Conservation (phyloP, 257 asterid species). For the Thymus quinquecostatus region DNA sequence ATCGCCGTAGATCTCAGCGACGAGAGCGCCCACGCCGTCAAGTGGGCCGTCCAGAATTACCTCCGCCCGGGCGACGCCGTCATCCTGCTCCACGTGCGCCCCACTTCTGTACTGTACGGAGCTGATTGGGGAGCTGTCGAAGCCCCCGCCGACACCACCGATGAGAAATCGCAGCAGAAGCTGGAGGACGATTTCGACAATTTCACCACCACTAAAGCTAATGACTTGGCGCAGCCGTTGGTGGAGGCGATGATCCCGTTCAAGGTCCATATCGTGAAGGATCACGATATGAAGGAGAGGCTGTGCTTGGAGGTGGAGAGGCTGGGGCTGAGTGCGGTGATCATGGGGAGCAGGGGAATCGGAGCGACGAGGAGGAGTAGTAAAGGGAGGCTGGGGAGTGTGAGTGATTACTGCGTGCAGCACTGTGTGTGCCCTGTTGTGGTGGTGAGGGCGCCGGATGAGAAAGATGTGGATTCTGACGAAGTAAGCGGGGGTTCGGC, state of each 20-base stretch:
- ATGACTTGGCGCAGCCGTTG: slow-evolving; percentile 70
- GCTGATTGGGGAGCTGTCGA: slow-evolving; percentile 79
- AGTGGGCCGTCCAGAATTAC: slow-evolving; percentile 77
- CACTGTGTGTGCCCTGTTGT: slow-evolving; percentile 83
- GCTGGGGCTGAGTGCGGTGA: slow-evolving; percentile 73
- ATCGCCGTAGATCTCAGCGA: slow-evolving; percentile 83
- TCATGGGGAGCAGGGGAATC: slow-evolving; percentile 85
- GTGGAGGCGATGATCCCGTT: slow-evolving; percentile 65
- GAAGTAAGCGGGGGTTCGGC: slow-evolving; percentile 34
- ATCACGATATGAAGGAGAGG: slow-evolving; percentile 87
- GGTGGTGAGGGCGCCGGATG: slow-evolving; percentile 71
- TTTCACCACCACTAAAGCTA: slow-evolving; percentile 60
- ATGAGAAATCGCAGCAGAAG: slow-evolving; percentile 66
- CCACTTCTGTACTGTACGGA: slow-evolving; percentile 60
- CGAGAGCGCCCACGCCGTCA: slow-evolving; percentile 73
- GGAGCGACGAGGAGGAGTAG: slow-evolving; percentile 63
- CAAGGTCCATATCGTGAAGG: slow-evolving; percentile 80
- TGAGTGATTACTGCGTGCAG: slow-evolving; percentile 79
- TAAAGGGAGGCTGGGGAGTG: slow-evolving; percentile 80
- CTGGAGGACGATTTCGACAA: slow-evolving; percentile 70
- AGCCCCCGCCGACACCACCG: slow-evolving; percentile 42
- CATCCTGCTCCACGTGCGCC: slow-evolving; percentile 73
- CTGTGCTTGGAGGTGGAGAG: slow-evolving; percentile 86
- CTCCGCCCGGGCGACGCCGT: slow-evolving; percentile 81
- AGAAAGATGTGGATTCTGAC: slow-evolving; percentile 46